These are phyloP conservation scores for Panellus pusillus DNA, from an alignment of 768 basidiomycete genomes.

Conservation along the genomic window DNA sequence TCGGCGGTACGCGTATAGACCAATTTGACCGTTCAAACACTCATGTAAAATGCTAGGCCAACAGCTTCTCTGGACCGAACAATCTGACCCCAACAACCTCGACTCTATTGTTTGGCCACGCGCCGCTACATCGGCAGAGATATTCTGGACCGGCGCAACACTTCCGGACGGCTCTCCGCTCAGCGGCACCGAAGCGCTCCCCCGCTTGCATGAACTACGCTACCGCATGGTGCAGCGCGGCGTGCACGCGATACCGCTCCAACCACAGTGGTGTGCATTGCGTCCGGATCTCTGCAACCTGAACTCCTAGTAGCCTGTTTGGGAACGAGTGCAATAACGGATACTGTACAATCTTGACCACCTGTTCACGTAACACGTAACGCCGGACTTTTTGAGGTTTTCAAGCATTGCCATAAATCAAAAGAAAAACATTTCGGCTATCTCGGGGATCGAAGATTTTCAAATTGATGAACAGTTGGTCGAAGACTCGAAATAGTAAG, in stretches of 20 bases:
- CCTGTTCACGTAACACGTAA: too few species aligned
- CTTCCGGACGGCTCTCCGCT: constrained; percentile 40
- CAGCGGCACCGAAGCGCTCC: constrained; percentile 49
- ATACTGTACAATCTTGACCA: too few species aligned
- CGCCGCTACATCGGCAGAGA: constrained; percentile 68
- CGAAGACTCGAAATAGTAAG: too few species aligned
- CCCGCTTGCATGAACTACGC: constrained; percentile 64
- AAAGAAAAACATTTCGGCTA: too few species aligned
- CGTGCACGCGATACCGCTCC: constrained; percentile 57
- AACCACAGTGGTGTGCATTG: constrained; percentile 73
- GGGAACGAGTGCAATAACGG: too few species aligned
- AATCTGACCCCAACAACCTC: constrained; percentile 65
- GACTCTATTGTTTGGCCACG: constrained; percentile 74
- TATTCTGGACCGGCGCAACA: constrained; percentile 70
- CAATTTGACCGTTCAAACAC: too few species aligned
- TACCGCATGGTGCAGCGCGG: constrained; percentile 65
- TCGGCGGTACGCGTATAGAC: constrained; percentile 53
- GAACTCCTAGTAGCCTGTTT: constrained; percentile 5
- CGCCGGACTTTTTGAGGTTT: too few species aligned
- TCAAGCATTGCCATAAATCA: too few species aligned
- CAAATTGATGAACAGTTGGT: too few species aligned
- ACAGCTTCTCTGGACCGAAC: constrained; percentile 74
- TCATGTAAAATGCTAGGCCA: constrained; percentile 39
- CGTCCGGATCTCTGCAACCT: constrained; percentile 59
- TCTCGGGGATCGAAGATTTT: too few species aligned